Base-by-base conservation (phyloP, 2,329 filamentous ascomycete species). In the Huntiella decipiens region DNA sequence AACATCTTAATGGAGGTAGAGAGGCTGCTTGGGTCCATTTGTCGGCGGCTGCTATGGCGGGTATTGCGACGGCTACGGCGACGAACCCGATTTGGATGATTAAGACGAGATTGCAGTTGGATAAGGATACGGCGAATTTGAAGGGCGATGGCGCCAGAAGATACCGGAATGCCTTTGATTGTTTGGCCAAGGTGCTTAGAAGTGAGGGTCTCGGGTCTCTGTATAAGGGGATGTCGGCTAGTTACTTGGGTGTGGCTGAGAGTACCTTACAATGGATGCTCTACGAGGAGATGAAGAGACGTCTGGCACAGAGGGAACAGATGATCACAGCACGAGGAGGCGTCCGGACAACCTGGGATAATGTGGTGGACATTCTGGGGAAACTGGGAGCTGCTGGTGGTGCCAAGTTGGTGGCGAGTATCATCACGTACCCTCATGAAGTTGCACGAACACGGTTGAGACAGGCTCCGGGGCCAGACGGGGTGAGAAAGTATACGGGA, bases 41-140 rank as follows among this genome's bases (percentile, higher is more conserved):
- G 6, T 66, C 73, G 40, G 79, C 85, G 1, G 87, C 82, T 4
- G 75, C 82, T 1, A 68, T 72, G 12, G 86, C 87, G 1, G 87
- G 87, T 2, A 73, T 95, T 38, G 78, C 79, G 5, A 95, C 88
- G 0, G 83, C 83, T 40, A 95, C 88, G 1, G 83, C 81, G 16
- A 96, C 87, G 34, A 95, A 95, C 61, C 87, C 87, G 1, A 94
- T 96, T 56, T 96, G 87, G 87, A 73, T 96, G 52, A 77, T 96
- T 57, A 96, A 96, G 70, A 96, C 87, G 36, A 71, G 87, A 31
- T 60, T 96, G 54, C 87, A 96, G 63, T 73, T 96, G 32, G 87
- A 96, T 65, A 92, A 87, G 66, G 83, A 82, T 57, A 73, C 77
- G 44, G 80, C 79, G 12, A 72, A 74, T 54, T 65, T 71, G 51